phyloP scores from a whole-genome alignment of 495 filamentous ascomycete species.

The Bacidia rubella region DNA sequence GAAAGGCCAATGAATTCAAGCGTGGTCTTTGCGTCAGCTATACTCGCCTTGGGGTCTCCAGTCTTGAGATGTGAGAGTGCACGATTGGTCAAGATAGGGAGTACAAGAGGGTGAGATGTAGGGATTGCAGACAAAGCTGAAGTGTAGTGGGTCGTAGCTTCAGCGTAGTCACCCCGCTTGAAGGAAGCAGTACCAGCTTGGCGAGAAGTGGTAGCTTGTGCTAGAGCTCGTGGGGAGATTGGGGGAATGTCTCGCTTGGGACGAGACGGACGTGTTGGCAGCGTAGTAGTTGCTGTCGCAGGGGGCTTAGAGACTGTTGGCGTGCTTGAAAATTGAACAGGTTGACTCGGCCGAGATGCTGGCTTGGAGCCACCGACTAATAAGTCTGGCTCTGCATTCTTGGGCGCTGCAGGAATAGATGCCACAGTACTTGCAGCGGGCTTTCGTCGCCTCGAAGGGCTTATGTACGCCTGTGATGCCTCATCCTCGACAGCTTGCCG shows the following conservation, averaged over 20 bases:
- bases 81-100: conserved; percentile 81
- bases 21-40: conserved; percentile 69
- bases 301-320: conserved; percentile 31
- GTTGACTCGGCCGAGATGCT: conserved; percentile 21
- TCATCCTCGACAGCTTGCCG: conserved; percentile 69
- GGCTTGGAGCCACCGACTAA: conserved; percentile 38
- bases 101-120: conserved; percentile 65
- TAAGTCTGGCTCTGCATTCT: conserved; percentile 39
- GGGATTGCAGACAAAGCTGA: conserved; percentile 63
- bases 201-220: conserved; percentile 61
- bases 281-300: conserved; percentile 21
- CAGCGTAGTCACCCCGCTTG: conserved; percentile 83
- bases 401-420: conserved; percentile 23
- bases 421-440: conserved; percentile 24
- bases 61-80: conserved; percentile 79
- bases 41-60: conserved; percentile 73
- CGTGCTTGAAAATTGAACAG: conserved; percentile 15
- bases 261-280: conserved; percentile 31
- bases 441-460: conserved; percentile 71
- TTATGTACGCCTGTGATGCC: conserved; percentile 72
- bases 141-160: conserved; percentile 71
- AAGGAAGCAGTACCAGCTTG: conserved; percentile 72
- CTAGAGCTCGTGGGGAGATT: conserved; percentile 51
- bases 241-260: conserved; percentile 52
- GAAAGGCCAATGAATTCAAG: conserved; percentile 67